These are phyloP conservation scores for Tuber magnatum DNA, from an alignment of 495 filamentous ascomycete genomes.

Conservation along the genomic window DNA sequence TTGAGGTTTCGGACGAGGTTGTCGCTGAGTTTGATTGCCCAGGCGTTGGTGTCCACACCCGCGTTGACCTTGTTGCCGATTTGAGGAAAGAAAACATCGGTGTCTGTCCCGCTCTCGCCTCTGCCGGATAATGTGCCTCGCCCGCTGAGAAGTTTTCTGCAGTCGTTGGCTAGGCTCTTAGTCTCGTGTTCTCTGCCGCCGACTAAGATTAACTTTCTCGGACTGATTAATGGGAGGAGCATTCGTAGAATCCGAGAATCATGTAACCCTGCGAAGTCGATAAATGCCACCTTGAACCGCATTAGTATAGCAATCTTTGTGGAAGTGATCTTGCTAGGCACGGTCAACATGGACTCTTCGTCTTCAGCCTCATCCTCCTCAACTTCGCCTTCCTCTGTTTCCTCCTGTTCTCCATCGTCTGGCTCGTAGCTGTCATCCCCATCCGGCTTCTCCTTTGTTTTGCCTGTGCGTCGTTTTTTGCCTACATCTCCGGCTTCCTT, in stretches of 20 bases:
- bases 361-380: constrained; percentile 48
- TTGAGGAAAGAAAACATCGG: constrained; percentile 70
- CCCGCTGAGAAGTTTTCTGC: constrained; percentile 61
- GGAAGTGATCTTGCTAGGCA: constrained; percentile 67
- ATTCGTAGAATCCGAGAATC: constrained; percentile 88
- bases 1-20: constrained; percentile 71
- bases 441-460: constrained; percentile 45
- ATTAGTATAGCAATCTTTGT: constrained; percentile 55
- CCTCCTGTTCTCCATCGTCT: constrained; percentile 44
- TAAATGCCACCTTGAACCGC: constrained; percentile 68
- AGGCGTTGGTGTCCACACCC: constrained; percentile 95
- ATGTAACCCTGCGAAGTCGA: constrained; percentile 88
- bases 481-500: constrained; percentile 30
- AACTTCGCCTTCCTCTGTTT: constrained; percentile 47
- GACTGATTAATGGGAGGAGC: constrained; percentile 89
- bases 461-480: constrained; percentile 39
- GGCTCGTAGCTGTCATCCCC: constrained; percentile 41
- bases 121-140: constrained; percentile 38
- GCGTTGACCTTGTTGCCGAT: constrained; percentile 70
- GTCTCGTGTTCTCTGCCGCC: constrained; percentile 75
- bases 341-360: constrained; percentile 50
- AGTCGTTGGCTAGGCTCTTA: constrained; percentile 65
- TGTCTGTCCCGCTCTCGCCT: constrained; percentile 41
- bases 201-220: constrained; percentile 83
- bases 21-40: constrained; percentile 84